Percentiles rank a stretch among this genome's conserved stretches.
Evolutionary conservation across 2,329 filamentous ascomycete species (phyloP).

Genomic region (Aspergillus sp.): DNA sequence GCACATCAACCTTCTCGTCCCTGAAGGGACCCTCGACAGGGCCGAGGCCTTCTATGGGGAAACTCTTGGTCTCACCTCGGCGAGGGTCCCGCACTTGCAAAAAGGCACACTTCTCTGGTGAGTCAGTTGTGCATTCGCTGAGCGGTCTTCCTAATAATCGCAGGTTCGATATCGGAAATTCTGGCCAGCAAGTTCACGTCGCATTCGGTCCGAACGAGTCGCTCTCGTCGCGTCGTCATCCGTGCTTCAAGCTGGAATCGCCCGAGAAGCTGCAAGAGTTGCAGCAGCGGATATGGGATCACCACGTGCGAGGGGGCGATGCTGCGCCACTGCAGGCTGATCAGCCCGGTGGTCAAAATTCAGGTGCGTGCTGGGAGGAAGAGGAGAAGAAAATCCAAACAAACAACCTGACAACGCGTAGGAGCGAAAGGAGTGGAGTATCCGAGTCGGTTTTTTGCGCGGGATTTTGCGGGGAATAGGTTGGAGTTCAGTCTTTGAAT

Average conservation of each 20-base stretch:
- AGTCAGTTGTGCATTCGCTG: constrained; percentile 13
- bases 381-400: neutral
- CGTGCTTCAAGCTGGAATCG: constrained; percentile 61
- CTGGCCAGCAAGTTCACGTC: constrained; percentile 62
- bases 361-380: constrained; percentile 34
- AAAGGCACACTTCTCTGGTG: constrained; percentile 60
- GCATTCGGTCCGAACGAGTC: constrained; percentile 50
- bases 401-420: constrained; percentile 21
- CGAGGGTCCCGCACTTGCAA: constrained; percentile 59
- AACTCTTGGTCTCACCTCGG: constrained; percentile 60
- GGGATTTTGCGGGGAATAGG: constrained; percentile 60
- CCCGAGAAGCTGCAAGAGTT: constrained; percentile 54
- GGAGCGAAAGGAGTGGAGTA: constrained; percentile 62
- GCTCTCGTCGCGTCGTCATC: constrained; percentile 56
- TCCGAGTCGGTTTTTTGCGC: constrained; percentile 65
- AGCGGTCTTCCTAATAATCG: constrained; percentile 19
- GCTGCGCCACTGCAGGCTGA: constrained; percentile 61
- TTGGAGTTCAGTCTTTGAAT: constrained; percentile 57
- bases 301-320: constrained; percentile 53
- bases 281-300: constrained; percentile 56
- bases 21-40: constrained; percentile 54
- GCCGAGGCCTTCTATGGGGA: constrained; percentile 60
- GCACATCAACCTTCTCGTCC: constrained; percentile 65
- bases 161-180: constrained; percentile 57
- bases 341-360: constrained; percentile 55